These are phyloP conservation scores for Colletotrichum sp. DNA, from an alignment of 2,329 filamentous ascomycete genomes.

Conservation along the genomic window DNA sequence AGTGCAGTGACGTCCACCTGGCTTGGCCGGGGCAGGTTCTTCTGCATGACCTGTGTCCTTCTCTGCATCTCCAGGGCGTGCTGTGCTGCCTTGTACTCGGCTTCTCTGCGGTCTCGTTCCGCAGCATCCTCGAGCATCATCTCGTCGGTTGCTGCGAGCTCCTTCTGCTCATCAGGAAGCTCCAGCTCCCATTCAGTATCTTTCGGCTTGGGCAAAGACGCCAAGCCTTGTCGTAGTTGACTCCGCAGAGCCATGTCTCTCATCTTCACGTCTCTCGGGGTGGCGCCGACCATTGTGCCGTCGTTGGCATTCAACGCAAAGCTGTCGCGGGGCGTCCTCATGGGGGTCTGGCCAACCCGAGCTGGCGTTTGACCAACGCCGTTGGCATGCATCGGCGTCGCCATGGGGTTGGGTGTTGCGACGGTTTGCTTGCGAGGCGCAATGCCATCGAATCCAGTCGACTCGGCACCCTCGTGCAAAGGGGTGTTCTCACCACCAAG, in stretches of 20 bases:
- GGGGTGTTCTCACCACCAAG: slow-evolving; percentile 94
- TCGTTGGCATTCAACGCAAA: slow-evolving; percentile 82
- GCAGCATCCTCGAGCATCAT: slow-evolving; percentile 66
- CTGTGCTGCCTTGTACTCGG: slow-evolving; percentile 71
- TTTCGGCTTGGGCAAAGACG: slow-evolving; percentile 88
- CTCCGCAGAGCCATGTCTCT: slow-evolving; percentile 72
- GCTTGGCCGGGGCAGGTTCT: slow-evolving; percentile 77
- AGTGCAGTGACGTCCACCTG: slow-evolving; percentile 74
- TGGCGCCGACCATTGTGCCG: slow-evolving; percentile 71
- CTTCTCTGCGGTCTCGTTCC: slow-evolving; percentile 80
- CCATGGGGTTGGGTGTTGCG: slow-evolving; percentile 94
- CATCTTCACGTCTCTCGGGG: slow-evolving; percentile 76
- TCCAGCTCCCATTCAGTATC: slow-evolving; percentile 95
- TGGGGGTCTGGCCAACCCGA: slow-evolving; percentile 78
- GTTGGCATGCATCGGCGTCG: slow-evolving; percentile 76
- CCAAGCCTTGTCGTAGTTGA: slow-evolving; percentile 74
- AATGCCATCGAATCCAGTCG: slow-evolving; percentile 87
- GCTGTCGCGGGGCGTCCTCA: slow-evolving; percentile 87
- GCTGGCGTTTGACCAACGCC: slow-evolving; percentile 72
- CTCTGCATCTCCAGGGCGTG: slow-evolving; percentile 81
- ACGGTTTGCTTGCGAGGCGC: slow-evolving; percentile 80
- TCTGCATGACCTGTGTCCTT: slow-evolving; percentile 91
- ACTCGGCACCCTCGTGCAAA: slow-evolving; percentile 78
- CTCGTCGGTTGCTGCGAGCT: slow-evolving; percentile 50
- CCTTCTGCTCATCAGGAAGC: slow-evolving; percentile 80